These are phyloP conservation scores for Medicago truncatula DNA, from an alignment of 306 rosid genomes.

Conservation along the genomic window DNA sequence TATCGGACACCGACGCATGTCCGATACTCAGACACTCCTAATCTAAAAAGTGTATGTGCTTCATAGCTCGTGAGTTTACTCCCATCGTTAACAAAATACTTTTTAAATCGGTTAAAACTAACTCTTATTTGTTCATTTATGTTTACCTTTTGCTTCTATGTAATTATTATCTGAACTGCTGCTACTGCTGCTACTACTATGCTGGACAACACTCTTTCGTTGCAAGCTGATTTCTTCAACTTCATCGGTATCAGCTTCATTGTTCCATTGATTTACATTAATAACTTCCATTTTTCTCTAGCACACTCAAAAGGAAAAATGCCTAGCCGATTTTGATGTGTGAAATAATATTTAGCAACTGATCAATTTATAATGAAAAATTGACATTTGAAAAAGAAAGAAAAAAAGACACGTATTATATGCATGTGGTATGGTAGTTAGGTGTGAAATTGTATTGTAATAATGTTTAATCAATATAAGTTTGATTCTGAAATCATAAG, in stretches of 20 bases:
- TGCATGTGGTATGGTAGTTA: slow-evolving; percentile 1
- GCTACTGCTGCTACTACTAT: neutral
- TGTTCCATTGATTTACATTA: slow-evolving; percentile 30
- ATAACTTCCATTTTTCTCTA: slow-evolving; percentile 29
- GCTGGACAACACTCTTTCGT: slow-evolving; percentile 9
- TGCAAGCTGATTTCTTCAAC: slow-evolving; percentile 40
- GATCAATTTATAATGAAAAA: slow-evolving; percentile 25
- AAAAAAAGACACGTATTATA: neutral
- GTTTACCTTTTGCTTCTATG: slow-evolving; percentile 7
- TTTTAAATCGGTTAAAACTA: neutral
- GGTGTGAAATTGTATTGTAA: neutral
- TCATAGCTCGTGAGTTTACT: no score
- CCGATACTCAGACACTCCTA: no score
- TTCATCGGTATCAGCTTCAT: slow-evolving; percentile 39
- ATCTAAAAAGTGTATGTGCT: no score
- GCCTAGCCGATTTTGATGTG: neutral
- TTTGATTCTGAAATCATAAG: neutral
- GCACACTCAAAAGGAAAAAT: slow-evolving; percentile 20
- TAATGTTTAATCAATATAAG: neutral
- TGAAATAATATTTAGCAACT: neutral
- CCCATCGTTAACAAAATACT: neutral
- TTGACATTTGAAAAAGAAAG: neutral
- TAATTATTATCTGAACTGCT: neutral
- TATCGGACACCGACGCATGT: no score
- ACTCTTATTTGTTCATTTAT: neutral